Percentiles rank a stretch among this genome's conserved stretches.
phyloP scores from a whole-genome alignment of 345 rosid genomes.

The Populus alba region DNA sequence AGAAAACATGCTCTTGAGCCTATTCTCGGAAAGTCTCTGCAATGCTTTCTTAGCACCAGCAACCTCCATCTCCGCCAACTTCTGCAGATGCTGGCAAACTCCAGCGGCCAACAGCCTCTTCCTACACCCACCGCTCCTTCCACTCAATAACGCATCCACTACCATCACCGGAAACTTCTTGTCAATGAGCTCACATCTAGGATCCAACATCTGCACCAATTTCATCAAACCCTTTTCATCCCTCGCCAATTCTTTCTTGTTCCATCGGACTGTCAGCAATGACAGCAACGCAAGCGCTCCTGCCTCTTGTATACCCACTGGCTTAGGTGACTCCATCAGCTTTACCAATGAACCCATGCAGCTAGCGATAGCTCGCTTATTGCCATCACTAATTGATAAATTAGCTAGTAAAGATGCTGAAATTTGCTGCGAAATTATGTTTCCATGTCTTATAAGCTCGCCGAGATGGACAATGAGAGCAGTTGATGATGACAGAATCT shows the following conservation, averaged over 20 bases:
- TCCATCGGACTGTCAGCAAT: slow-evolving; percentile 52
- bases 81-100: slow-evolving; percentile 53
- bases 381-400: slow-evolving; percentile 56
- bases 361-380: slow-evolving; percentile 63
- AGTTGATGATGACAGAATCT: slow-evolving; percentile 59
- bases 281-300: slow-evolving; percentile 55
- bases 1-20: slow-evolving; percentile 57
- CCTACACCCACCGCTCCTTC: slow-evolving; percentile 50
- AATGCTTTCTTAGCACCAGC: slow-evolving; percentile 61
- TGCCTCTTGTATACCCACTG: slow-evolving; percentile 67
- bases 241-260: slow-evolving; percentile 55
- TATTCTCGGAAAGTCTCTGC: slow-evolving; percentile 60
- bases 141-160: slow-evolving; percentile 42
- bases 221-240: slow-evolving; percentile 73
- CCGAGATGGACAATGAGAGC: slow-evolving; percentile 50
- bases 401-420: slow-evolving; percentile 51
- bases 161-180: slow-evolving; percentile 66
- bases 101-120: slow-evolving; percentile 54
- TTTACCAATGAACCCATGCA: slow-evolving; percentile 55
- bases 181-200: slow-evolving; percentile 44
- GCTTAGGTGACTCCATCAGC: slow-evolving; percentile 69
- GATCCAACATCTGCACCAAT: slow-evolving; percentile 70
- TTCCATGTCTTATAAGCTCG: slow-evolving; percentile 58
- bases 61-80: slow-evolving; percentile 56
- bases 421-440: slow-evolving; percentile 45